Conservation (phyloP, 1,284 basidiomycete genomes). For the Waitea zeae region DNA sequence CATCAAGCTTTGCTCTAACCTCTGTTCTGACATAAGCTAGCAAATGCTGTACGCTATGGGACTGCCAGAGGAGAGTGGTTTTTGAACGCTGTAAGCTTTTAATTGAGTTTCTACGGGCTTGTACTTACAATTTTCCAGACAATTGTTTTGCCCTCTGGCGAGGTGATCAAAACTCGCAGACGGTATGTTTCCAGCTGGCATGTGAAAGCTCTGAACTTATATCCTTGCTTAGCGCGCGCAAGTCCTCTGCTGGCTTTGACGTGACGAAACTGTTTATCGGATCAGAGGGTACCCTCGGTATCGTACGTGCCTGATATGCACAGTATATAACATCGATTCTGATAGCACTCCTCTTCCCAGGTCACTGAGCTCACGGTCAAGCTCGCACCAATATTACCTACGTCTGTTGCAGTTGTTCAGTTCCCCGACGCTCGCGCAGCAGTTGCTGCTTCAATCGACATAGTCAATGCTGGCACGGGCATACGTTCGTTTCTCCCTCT, state of each 20-base stretch:
- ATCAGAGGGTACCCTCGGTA: constrained; percentile 86
- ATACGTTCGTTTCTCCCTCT: constrained; percentile 30
- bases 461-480: constrained; percentile 57
- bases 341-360: constrained; percentile 21
- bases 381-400: constrained; percentile 68
- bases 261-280: constrained; percentile 87
- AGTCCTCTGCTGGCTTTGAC: constrained; percentile 87
- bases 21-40: constrained; percentile 15
- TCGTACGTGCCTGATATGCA: constrained; percentile 53
- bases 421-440: constrained; percentile 49
- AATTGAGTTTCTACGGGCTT: no score
- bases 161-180: constrained; percentile 85
- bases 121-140: constrained; percentile 52
- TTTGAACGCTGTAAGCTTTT: constrained; percentile 45
- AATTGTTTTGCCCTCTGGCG: constrained; percentile 77
- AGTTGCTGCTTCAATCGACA: constrained; percentile 59
- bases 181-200: no score
- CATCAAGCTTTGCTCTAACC: constrained; percentile 1
- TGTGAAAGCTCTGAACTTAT: no score
- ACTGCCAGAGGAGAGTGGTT: constrained; percentile 64
- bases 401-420: constrained; percentile 50
- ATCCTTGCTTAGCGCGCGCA: no score
- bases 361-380: constrained; percentile 55
- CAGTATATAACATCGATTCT: constrained; percentile 7
- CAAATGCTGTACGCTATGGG: constrained; percentile 72